Percentiles rank a stretch among this genome's conserved stretches.
Conservation (phyloP, 106 monocot genomes). For the Phalaenopsis equestris region DNA sequence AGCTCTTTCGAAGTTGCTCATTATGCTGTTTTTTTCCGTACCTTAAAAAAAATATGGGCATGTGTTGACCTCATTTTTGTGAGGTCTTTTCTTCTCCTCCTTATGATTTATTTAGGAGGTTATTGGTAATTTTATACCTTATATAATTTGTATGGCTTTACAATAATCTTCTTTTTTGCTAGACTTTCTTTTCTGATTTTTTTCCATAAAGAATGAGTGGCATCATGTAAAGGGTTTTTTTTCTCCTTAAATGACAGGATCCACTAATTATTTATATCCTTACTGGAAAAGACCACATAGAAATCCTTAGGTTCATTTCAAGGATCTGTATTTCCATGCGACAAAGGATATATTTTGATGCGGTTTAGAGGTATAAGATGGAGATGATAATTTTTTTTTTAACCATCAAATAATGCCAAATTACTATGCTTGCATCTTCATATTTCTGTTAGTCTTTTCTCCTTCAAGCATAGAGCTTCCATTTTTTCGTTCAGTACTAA, state of each 20-base stretch:
- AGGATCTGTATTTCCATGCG: neutral
- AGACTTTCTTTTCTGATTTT: neutral
- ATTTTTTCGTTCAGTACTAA: too few relatives aligned
- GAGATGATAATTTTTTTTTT: neutral
- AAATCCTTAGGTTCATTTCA: neutral
- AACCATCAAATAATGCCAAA: neutral
- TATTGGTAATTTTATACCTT: slow-evolving; percentile 1
- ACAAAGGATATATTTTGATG: neutral
- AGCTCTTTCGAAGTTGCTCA: slow-evolving; percentile 37
- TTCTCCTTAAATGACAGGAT: too few relatives aligned
- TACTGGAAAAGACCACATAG: neutral
- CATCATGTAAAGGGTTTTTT: too few relatives aligned
- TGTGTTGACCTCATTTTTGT: too few relatives aligned
- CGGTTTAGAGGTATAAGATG: neutral
- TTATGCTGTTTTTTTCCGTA: neutral
- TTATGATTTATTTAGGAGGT: neutral
- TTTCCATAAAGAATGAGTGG: neutral
- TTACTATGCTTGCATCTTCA: neutral
- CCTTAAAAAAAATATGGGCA: neutral
- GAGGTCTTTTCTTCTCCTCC: too few relatives aligned
- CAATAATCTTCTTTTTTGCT: neutral
- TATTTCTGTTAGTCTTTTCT: too few relatives aligned
- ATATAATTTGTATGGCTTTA: neutral
- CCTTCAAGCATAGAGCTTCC: too few relatives aligned
- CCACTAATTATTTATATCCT: too few relatives aligned